phyloP scores from a whole-genome alignment of 1,139 yeast species.

The Yamadazyma friedrichii region DNA sequence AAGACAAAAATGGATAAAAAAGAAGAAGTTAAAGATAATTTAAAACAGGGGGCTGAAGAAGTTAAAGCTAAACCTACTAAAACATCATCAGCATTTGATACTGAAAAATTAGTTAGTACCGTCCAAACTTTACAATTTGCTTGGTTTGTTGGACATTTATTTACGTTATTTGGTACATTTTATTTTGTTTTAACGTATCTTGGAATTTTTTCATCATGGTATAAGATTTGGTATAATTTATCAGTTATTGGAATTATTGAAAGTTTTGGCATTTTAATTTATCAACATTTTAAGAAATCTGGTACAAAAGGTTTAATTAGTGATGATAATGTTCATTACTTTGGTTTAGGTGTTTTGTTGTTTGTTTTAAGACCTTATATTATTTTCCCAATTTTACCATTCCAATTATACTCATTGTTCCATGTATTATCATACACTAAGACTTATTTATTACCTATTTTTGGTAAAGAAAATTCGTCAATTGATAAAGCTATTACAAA shows the following conservation, averaged over 20 bases:
- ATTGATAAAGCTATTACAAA: conserved; percentile 42
- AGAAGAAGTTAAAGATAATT: not conserved
- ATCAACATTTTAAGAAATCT: conserved; percentile 46
- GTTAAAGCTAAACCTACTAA: not conserved
- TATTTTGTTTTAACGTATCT: conserved; percentile 53
- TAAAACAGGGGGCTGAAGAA: not conserved
- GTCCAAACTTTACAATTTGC: conserved; percentile 50
- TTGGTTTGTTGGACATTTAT: conserved; percentile 71
- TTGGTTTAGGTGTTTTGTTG: conserved; percentile 41
- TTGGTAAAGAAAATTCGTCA: conserved; percentile 46
- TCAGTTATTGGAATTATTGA: conserved; percentile 65
- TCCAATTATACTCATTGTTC: conserved; percentile 57
- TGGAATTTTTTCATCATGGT: conserved; percentile 20
- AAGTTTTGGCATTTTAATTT: conserved; percentile 76
- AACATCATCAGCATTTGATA: conserved; percentile 1
- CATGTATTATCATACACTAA: conserved; percentile 60
- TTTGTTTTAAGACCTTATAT: conserved; percentile 44
- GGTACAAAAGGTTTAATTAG: conserved; percentile 23
- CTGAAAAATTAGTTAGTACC: conserved; percentile 2
- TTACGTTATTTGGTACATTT: conserved; percentile 55
- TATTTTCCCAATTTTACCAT: conserved; percentile 42
- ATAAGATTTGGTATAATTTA: conserved; percentile 53
- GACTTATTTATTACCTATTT: conserved; percentile 64
- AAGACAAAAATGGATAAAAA: not conserved
- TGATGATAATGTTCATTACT: conserved; percentile 54